Evolutionary conservation across 305 asterid species (phyloP), one percentile per base, ranked within the genome.

Genomic region (Fraxinus greggii): DNA sequence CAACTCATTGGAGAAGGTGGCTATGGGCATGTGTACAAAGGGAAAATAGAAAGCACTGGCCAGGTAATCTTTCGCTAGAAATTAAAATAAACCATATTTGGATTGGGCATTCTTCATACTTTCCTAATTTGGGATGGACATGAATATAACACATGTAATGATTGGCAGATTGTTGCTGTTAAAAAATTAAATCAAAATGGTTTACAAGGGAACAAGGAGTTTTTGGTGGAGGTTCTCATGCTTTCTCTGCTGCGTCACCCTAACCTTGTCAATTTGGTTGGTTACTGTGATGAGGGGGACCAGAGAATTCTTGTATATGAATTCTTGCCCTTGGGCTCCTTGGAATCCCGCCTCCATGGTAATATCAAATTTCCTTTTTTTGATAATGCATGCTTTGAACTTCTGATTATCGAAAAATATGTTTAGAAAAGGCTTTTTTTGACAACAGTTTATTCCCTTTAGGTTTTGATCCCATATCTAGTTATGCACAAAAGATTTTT

Each of bases 1-100:
- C 76, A 59, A 12, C 87, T 83, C 17, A 72, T 89, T 36, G 92
- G 92, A 73, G 86, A 89, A 83, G 90, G 92, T 7, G 90, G 92
- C 72, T 87, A 86, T 72, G 92, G 92, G 51, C 69, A 84, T 38
- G 90, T 89, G n/a, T 84, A 79, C 78, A 88, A 65, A 79, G 92
- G 92, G 61, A 21, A 33, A 28, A 24, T 89, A 29, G 84, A 65
- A 77, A 32, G 61, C 33, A 87, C 81, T 21, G 84, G 83, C 29
- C 88, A 83, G 87, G 92, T 85, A 56, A 74, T 81, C 72, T 26
- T 61, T 54, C 15, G 7, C 32, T 45, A 0, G 59, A 48, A 48
- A 48, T 48, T 15, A 48, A 48, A 48, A 48, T 15, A 7, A 12
- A 5, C 54, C 54, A 42, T 42, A 42, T 10, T 40, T 38, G 4